These are phyloP conservation scores for Ramularia endophylla DNA, from an alignment of 2,329 filamentous ascomycete genomes.

Conservation along the genomic window DNA sequence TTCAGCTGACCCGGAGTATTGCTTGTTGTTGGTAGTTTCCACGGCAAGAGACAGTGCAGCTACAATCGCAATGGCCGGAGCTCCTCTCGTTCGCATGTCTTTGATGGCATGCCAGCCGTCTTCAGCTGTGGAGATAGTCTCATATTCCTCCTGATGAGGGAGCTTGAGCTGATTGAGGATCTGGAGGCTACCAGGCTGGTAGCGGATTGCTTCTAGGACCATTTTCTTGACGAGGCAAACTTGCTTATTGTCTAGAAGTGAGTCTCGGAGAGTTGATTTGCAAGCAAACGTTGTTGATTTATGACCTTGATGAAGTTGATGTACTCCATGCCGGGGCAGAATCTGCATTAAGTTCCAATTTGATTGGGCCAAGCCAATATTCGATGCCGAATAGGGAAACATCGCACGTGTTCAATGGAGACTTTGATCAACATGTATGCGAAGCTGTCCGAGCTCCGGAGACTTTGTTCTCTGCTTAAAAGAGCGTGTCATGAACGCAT, in stretches of 20 bases:
- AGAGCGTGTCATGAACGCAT: too few species aligned
- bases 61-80: conserved; percentile 97
- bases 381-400: too few species aligned
- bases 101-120: conserved; percentile 80
- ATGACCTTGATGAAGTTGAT: too few species aligned
- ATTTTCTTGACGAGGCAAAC: conserved; percentile 29
- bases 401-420: too few species aligned
- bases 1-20: conserved; percentile 47
- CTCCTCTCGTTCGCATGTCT: conserved; percentile 72
- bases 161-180: conserved; percentile 80
- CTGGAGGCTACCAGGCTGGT: conserved; percentile 63
- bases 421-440: too few species aligned
- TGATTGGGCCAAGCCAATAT: too few species aligned
- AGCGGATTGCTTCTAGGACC: conserved; percentile 72
- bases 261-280: too few species aligned
- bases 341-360: conserved; percentile 4
- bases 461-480: too few species aligned
- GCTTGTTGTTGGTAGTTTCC: conserved; percentile 59
- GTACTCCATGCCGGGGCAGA: background rate
- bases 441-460: too few species aligned
- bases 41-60: conserved; percentile 83
- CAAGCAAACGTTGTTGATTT: too few species aligned
- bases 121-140: conserved; percentile 61
- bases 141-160: conserved; percentile 74
- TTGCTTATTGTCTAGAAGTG: too few species aligned